Conservation (phyloP, 2,329 filamentous ascomycete species). For the Fusarium sp. region DNA sequence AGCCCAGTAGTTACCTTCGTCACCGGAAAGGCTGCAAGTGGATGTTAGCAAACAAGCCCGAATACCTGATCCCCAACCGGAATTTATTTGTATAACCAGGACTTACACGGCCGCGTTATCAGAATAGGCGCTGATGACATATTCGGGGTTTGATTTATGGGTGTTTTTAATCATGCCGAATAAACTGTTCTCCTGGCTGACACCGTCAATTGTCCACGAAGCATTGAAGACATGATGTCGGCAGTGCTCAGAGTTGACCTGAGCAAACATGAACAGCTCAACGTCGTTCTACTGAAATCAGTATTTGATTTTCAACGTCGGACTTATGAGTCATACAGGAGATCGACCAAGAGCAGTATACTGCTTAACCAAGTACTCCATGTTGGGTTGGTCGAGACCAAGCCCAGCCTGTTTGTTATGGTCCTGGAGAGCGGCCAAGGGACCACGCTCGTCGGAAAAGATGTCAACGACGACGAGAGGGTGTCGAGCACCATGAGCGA, state of each 20-base stretch:
- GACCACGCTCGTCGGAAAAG: conserved; percentile 71
- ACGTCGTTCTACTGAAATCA: conserved; percentile 71
- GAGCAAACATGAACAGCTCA: conserved; percentile 99
- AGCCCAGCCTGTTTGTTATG: conserved; percentile 89
- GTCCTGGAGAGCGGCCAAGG: conserved; percentile 78
- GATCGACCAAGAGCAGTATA: conserved; percentile 63
- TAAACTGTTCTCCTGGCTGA: conserved; percentile 80
- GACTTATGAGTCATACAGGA: conserved; percentile 57
- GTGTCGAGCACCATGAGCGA: conserved; percentile 72
- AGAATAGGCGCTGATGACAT: conserved; percentile 95
- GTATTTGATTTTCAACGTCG: conserved; percentile 26
- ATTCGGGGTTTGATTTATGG: conserved; percentile 82
- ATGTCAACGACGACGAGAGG: conserved; percentile 82
- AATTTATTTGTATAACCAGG: conserved; percentile 17
- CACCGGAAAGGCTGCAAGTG: conserved; percentile 50
- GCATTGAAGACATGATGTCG: conserved; percentile 94
- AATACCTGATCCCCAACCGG: not conserved
- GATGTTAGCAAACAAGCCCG: conserved; percentile 5
- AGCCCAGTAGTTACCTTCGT: conserved; percentile 74
- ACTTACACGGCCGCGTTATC: conserved; percentile 90
- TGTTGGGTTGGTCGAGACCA: conserved; percentile 87
- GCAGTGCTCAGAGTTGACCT: conserved; percentile 98
- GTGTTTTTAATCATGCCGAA: conserved; percentile 98
- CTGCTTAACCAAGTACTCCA: conserved; percentile 88
- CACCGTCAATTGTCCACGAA: conserved; percentile 92